Conservation (phyloP, 129 eudicot species). For the Sambucus nigra region DNA sequence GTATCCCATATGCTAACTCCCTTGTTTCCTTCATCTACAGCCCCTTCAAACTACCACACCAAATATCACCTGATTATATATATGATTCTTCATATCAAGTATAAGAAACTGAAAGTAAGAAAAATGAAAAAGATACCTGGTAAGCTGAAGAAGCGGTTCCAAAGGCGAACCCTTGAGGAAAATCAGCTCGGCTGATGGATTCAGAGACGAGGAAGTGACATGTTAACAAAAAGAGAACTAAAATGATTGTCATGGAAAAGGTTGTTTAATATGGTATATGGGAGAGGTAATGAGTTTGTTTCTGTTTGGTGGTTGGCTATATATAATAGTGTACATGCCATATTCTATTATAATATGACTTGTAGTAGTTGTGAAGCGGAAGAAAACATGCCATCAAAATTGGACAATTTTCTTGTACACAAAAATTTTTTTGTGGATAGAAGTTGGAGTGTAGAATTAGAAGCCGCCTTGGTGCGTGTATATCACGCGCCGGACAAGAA, state of each 20-base stretch:
- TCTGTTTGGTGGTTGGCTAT: not conserved
- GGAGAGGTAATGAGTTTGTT: not conserved
- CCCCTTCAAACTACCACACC: constrained; percentile 82
- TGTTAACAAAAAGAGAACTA: constrained; percentile 8
- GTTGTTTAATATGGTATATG: not conserved
- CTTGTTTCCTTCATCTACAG: constrained; percentile 84
- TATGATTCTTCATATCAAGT: not conserved
- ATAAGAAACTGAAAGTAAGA: constrained; percentile 1
- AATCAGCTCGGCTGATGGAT: constrained; percentile 52
- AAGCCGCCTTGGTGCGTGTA: too few species aligned
- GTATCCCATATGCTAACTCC: constrained; percentile 95
- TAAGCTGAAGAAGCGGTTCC: constrained; percentile 96
- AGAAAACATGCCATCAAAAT: constrained; percentile 12
- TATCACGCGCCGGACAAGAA: too few species aligned
- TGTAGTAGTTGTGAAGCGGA: not conserved
- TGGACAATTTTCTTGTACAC: not conserved
- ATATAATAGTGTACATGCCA: not conserved
- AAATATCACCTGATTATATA: not conserved
- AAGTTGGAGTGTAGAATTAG: too few species aligned
- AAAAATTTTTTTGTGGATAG: too few species aligned
- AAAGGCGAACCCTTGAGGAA: constrained; percentile 61
- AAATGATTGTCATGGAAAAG: constrained; percentile 15
- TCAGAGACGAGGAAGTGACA: constrained; percentile 18
- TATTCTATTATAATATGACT: not conserved
- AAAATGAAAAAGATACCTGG: constrained; percentile 33